Evolutionary conservation across 345 rosid species (phyloP).

Genomic region (Brassica juncea): DNA sequence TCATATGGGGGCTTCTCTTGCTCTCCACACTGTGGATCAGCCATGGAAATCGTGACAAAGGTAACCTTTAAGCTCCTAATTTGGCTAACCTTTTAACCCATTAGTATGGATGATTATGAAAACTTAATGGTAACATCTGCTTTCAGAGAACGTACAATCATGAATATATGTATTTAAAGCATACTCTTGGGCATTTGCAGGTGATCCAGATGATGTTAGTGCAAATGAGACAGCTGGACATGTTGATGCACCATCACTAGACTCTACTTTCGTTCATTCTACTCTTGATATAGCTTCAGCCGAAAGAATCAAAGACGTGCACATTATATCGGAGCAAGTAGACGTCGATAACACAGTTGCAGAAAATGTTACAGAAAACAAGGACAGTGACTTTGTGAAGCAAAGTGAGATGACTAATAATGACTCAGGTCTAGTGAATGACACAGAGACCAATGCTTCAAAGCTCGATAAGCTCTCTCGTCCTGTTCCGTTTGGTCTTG

Average conservation of each 20-base stretch:
- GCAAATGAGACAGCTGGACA: slow-evolving; percentile 36
- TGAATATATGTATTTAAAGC: slow-evolving; percentile 1
- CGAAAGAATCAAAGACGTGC: neutral
- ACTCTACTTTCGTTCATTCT: slow-evolving; percentile 32
- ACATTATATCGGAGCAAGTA: neutral
- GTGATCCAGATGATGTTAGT: slow-evolving; percentile 14
- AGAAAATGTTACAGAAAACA: slow-evolving; percentile 35
- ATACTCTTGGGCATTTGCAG: slow-evolving; percentile 38
- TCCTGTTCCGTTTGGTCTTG: slow-evolving; percentile 71
- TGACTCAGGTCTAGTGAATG: slow-evolving; percentile 14
- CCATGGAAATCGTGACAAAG: slow-evolving; percentile 58
- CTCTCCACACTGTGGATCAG: slow-evolving; percentile 70
- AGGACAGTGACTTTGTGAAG: slow-evolving; percentile 29
- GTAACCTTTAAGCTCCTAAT: slow-evolving; percentile 34
- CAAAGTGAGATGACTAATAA: neutral
- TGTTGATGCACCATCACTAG: slow-evolving; percentile 41
- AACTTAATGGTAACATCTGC: neutral
- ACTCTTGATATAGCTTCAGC: neutral
- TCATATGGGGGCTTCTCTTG: slow-evolving; percentile 74
- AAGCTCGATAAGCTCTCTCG: slow-evolving; percentile 56
- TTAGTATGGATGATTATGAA: neutral
- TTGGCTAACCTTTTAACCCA: neutral
- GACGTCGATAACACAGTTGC: neutral
- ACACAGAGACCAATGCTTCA: slow-evolving; percentile 35
- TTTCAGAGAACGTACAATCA: neutral